Base-by-base conservation (phyloP, 1,284 basidiomycete species). In the Austroboletus novae-zelandiae region DNA sequence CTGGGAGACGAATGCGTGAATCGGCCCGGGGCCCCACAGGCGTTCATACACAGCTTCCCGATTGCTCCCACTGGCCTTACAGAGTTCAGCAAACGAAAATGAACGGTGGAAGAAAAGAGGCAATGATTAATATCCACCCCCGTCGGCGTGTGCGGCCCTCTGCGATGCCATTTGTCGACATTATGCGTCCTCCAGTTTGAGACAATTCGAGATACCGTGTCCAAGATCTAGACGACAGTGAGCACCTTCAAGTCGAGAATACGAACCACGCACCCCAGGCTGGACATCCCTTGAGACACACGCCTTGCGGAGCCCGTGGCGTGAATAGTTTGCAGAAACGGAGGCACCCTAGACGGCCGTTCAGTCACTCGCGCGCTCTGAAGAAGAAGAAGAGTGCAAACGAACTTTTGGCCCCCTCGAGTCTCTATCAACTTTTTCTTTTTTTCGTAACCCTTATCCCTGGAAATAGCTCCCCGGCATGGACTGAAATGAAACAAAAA, bases 361-460 rank as follows among this genome's bases (percentile, higher is more conserved):
- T 29, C 25, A 25, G 23, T 41, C 27, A 8, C 4, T 10, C 14
- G 7, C 13, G n/a, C n/a, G 27, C 35, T 36, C 5, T 15, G 32
- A 35, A 0, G 27, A 17, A 48, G 4, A 23, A 23, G 20, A 23
- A 23, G 4, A 23, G 37, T 11, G 48, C 8, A 14, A 53, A 46
- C 82, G 47, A 53, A 89, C 91, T 94, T 94, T 73, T 99, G 97
- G 47, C 96, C 97, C 2, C n/a, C n/a, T n/a, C n/a, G n/a, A n/a
- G 96, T 95, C 70, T 99, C 97, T 78, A 97, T 89, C 46, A 99
- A 74, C 45, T n/a, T n/a, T n/a, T n/a, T n/a, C n/a, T n/a, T n/a
- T n/a, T n/a, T n/a, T n/a, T n/a, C n/a, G n/a, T n/a, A n/a, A n/a
- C n/a, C n/a, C n/a, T n/a, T n/a, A n/a, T n/a, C n/a, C n/a, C n/a